Conservation (phyloP, 2,329 filamentous ascomycete species). For the Remersonia thermophila region DNA sequence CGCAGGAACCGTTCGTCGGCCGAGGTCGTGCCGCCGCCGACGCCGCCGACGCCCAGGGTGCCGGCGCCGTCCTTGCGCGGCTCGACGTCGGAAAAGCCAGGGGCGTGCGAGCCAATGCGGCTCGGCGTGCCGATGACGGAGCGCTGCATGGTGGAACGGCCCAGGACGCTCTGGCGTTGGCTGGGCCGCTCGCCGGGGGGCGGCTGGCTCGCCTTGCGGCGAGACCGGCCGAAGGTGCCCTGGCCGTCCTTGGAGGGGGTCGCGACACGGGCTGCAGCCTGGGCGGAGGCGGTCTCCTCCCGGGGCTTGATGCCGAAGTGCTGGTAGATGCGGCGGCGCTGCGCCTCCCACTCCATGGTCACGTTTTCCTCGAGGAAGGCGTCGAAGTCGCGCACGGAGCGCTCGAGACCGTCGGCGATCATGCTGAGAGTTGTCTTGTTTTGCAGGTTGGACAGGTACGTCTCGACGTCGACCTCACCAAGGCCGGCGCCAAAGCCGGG, state of each 20-base stretch:
- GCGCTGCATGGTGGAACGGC: conserved; percentile 57
- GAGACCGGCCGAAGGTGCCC: conserved; percentile 48
- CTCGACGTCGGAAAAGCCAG: conserved; percentile 58
- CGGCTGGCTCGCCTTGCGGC: conserved; percentile 32
- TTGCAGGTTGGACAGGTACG: conserved; percentile 75
- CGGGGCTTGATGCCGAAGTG: conserved; percentile 77
- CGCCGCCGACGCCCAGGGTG: too few relatives aligned
- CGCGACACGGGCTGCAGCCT: conserved; percentile 10
- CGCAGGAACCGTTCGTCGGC: conserved; percentile 64
- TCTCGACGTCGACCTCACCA: conserved; percentile 56
- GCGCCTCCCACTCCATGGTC: conserved; percentile 89
- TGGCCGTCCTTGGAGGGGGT: conserved; percentile 33
- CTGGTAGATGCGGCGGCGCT: conserved; percentile 85
- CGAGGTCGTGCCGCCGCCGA: conserved; percentile 36
- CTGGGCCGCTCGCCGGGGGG: conserved; percentile 18
- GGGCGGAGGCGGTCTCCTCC: conserved; percentile 28
- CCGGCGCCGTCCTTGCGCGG: conserved; percentile 39
- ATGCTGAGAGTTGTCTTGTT: conserved; percentile 84
- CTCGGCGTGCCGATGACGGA: conserved; percentile 79
- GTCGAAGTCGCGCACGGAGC: conserved; percentile 85
- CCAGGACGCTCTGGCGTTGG: conserved; percentile 44
- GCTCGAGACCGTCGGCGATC: conserved; percentile 80
- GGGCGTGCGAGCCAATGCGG: conserved; percentile 50
- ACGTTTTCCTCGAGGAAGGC: conserved; percentile 89
- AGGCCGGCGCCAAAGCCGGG: conserved; percentile 21